Evolutionary conservation across 2,329 filamentous ascomycete genomes (phyloP).

Genomic region (Penicillium sp.): DNA sequence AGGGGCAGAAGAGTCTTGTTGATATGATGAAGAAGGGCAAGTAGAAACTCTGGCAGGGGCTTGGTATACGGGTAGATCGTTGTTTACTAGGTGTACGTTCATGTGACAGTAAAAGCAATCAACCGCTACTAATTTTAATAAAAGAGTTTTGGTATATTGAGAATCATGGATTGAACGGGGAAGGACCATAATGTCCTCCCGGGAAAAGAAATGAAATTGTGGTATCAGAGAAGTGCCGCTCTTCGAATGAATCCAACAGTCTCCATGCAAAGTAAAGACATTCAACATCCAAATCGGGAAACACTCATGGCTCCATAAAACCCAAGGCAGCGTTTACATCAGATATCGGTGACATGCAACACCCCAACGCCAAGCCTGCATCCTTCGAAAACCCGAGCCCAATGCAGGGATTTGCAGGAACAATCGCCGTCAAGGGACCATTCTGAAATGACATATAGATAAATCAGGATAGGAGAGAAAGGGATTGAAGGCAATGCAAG

Average conservation of each 20-base stretch:
- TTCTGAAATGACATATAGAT: constrained; percentile 15
- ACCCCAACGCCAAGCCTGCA: constrained; percentile 1
- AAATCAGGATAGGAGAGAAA: constrained; percentile 9
- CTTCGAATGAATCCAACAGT: constrained; percentile 13
- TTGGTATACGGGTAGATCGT: not conserved
- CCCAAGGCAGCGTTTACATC: constrained; percentile 12
- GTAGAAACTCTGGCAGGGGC: constrained; percentile 3
- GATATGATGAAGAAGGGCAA: constrained; percentile 31
- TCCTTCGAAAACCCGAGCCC: constrained; percentile 1
- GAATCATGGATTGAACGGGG: not conserved
- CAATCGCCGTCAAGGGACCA: constrained; percentile 8
- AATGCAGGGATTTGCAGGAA: not conserved
- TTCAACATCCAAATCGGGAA: constrained; percentile 5
- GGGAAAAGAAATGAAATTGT: constrained; percentile 15
- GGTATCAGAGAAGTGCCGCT: constrained; percentile 20
- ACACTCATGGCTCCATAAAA: constrained; percentile 9
- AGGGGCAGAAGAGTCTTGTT: constrained; percentile 32
- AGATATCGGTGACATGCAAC: constrained; percentile 11
- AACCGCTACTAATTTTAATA: not conserved
- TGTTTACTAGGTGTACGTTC: not conserved
- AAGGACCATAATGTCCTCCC: not conserved
- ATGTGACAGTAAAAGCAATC: not conserved
- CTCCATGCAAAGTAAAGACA: constrained; percentile 15
- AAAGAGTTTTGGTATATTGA: not conserved
- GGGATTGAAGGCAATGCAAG: constrained; percentile 4